Percentiles rank a stretch among this genome's conserved stretches.
These are phyloP conservation scores for Ogataea henricii DNA, from an alignment of 805 yeast species.

Conservation along the genomic window DNA sequence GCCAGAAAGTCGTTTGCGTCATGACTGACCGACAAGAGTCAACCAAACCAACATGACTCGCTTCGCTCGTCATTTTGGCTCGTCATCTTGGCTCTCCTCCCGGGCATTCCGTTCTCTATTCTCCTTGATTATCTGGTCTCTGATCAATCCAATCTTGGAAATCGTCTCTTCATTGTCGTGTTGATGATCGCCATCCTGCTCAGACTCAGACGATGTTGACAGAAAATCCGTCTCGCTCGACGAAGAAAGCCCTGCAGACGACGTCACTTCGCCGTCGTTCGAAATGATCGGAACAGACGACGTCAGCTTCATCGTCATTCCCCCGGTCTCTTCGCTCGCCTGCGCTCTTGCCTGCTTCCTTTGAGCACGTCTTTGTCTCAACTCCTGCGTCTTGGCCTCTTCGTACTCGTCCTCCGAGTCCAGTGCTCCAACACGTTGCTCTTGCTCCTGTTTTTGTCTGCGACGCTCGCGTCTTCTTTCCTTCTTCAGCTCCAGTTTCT, in stretches of 20 bases:
- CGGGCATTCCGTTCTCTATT: conserved; percentile 30
- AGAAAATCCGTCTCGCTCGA: conserved; percentile 32
- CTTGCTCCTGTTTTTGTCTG: conserved; percentile 25
- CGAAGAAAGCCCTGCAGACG: conserved; percentile 35
- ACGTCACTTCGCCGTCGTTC: conserved; percentile 39
- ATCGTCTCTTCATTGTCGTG: background rate
- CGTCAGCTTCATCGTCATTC: conserved; percentile 44
- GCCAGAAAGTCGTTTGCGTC: too few relatives aligned
- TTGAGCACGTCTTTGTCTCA: conserved; percentile 44
- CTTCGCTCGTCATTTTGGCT: too few relatives aligned
- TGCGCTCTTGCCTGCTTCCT: conserved; percentile 31
- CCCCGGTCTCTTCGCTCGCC: conserved; percentile 10
- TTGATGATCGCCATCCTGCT: conserved; percentile 12
- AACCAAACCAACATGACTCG: background rate
- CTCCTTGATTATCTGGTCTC: conserved; percentile 33
- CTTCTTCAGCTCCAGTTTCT: conserved; percentile 37
- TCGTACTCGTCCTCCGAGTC: conserved; percentile 50
- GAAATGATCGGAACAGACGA: conserved; percentile 56
- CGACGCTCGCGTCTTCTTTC: conserved; percentile 30
- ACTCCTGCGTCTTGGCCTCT: conserved; percentile 48
- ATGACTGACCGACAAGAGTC: too few relatives aligned
- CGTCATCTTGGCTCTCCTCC: conserved; percentile 1
- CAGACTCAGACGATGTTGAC: conserved; percentile 22
- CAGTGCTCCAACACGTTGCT: conserved; percentile 11
- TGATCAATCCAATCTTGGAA: conserved; percentile 22